These are phyloP conservation scores for Stagonosporopsis rhizophila DNA, from an alignment of 2,329 filamentous ascomycete genomes.

Conservation along the genomic window DNA sequence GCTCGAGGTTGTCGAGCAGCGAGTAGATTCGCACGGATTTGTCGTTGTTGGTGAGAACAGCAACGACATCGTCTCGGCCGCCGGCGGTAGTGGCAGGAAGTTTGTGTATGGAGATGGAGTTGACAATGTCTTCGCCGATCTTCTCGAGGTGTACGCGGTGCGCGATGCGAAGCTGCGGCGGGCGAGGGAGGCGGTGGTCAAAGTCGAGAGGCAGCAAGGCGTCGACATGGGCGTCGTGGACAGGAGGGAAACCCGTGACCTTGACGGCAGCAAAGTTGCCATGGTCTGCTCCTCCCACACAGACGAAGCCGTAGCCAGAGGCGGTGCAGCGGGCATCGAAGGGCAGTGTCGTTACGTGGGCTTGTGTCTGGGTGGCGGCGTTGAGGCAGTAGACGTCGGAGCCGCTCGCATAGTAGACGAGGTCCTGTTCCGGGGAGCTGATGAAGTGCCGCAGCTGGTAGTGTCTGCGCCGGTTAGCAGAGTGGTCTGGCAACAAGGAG, in stretches of 20 bases:
- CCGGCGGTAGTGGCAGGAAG: slow-evolving; percentile 50
- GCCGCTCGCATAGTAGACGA: slow-evolving; percentile 85
- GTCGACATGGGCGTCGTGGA: slow-evolving; percentile 61
- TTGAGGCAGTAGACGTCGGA: slow-evolving; percentile 65
- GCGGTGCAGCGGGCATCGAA: slow-evolving; percentile 81
- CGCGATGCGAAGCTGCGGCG: slow-evolving; percentile 49
- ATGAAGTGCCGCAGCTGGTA: slow-evolving; percentile 92
- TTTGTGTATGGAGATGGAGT: slow-evolving; percentile 70
- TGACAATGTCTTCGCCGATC: slow-evolving; percentile 70
- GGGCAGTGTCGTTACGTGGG: slow-evolving; percentile 73
- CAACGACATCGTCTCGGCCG: slow-evolving; percentile 67
- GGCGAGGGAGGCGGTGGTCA: slow-evolving; percentile 37
- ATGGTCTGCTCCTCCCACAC: slow-evolving; percentile 81
- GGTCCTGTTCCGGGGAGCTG: slow-evolving; percentile 76
- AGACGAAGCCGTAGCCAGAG: slow-evolving; percentile 87
- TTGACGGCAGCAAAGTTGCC: slow-evolving; percentile 86
- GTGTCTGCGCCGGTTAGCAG: slow-evolving; percentile 62
- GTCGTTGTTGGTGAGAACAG: slow-evolving; percentile 88
- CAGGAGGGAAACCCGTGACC: slow-evolving; percentile 55
- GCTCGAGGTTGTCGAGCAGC: slow-evolving; percentile 69
- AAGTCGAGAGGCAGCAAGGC: slow-evolving; percentile 63
- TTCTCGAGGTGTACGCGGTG: slow-evolving; percentile 60
- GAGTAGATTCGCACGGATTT: slow-evolving; percentile 85
- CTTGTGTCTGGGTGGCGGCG: slow-evolving; percentile 73
- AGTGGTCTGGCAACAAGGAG: not conserved